Evolutionary conservation across 2,329 filamentous ascomycete species (phyloP), one percentile per base, ranked within the genome.

Genomic region (Biscogniauxia marginata): DNA sequence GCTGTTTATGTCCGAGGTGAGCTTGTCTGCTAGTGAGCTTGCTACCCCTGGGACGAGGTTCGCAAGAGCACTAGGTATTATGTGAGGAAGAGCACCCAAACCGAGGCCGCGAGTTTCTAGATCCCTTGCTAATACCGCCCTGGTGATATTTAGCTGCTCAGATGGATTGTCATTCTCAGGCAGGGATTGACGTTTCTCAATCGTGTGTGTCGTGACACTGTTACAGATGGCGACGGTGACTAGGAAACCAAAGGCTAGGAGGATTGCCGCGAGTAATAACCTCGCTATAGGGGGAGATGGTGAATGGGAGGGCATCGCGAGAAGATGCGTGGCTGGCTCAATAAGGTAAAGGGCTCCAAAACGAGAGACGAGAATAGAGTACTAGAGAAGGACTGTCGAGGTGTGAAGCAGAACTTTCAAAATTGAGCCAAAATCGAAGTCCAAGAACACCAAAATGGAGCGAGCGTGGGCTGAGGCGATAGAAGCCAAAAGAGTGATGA

Each of bases 381-480:
- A 52, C 53, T 61, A 57, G 48, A 34, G 49, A 43, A 54, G 47
- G 39, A 44, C 46, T 53, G 64, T 60, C 43, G 49, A 46, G 53
- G 43, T 34, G 55, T 48, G 47, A 49, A 54, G 39, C 45, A 49
- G 55, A 56, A 58, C 60, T 52, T 63, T 64, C 61, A 66, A 66
- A 64, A 63, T 58, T 56, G 56, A 55, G 55, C 65, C 64, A 70
- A 71, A 67, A 65, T 55, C 57, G 55, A 62, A 63, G 63, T 62
- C 64, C 68, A 69, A 70, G 67, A 68, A 65, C 59, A 63, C 63
- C 63, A 70, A 69, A 69, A 60, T 51, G n/a, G 60, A 55, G 34
- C 50, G 58, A 39, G 60, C 55, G 58, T 54, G 57, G 54, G 50
- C 46, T 55, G 55, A 43, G 49, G 45, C 22, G 46, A 54, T 13